Evolutionary conservation across 441 rosid genomes (phyloP).

Genomic region (Arabidopsis lyrata): DNA sequence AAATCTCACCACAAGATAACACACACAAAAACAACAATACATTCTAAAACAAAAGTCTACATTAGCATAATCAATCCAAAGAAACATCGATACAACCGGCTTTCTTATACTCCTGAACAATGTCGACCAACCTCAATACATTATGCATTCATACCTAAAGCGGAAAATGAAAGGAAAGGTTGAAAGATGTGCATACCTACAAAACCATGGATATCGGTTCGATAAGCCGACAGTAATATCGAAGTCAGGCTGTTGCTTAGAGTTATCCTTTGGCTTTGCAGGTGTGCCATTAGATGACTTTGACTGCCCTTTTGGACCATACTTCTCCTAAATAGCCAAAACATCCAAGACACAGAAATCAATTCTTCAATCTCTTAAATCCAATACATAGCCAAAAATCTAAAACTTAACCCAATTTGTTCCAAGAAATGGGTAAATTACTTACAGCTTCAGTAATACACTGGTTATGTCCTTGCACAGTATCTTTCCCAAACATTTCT

Average conservation of each 20-base stretch:
- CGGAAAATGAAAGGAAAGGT: not conserved
- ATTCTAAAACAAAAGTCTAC: not conserved
- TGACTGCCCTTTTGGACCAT: conserved; percentile 88
- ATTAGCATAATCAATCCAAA: conserved; percentile 2
- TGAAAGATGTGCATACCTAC: conserved; percentile 60
- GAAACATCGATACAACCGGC: not conserved
- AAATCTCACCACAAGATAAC: conserved; percentile 9
- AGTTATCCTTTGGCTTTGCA: conserved; percentile 62
- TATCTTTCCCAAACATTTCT: conserved; percentile 72
- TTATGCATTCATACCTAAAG: too few species aligned
- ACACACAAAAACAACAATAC: not conserved
- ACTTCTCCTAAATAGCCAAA: conserved; percentile 89
- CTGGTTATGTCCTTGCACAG: conserved; percentile 84
- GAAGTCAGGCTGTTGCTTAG: conserved; percentile 67
- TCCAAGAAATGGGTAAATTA: conserved; percentile 2
- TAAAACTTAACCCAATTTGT: not conserved
- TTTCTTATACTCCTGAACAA: not conserved
- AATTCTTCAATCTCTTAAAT: conserved; percentile 8
- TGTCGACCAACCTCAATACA: not conserved
- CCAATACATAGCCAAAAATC: not conserved
- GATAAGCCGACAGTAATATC: conserved; percentile 82
- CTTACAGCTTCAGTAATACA: conserved; percentile 91
- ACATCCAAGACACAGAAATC: not conserved
- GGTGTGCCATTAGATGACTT: conserved; percentile 61
- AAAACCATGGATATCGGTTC: conserved; percentile 91